Base-by-base conservation (phyloP, 1,139 yeast species). In the Entelexis sorbosivorans region DNA sequence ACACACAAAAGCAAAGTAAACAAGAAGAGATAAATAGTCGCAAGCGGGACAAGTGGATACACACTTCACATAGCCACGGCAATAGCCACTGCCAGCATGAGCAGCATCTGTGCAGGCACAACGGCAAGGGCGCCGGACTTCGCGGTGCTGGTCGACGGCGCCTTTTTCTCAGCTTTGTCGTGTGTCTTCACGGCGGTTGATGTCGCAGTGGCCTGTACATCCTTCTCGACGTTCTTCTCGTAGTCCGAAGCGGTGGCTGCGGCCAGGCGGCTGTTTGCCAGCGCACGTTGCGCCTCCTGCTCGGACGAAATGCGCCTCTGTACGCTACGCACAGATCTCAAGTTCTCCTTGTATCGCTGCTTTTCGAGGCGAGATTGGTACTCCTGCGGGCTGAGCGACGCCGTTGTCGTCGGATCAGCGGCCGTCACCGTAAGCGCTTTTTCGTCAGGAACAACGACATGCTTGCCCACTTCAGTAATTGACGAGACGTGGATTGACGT, bases 301-400 rank as follows among this genome's bases (percentile, higher is more conserved):
- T 44, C 51, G 1, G 36, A 17, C 1, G 57, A 50, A 6, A 32
- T 32, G 7, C 53, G 40, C 9, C 50, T 52, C 9, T 52, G 51
- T 16, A 47, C 49, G 36, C 53, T 44, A 4, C 59, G 58, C 24
- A 56, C 53, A 2, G 58, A 51, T 17, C 51, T 47, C 10, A 56
- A 46, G 31, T 56, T 56, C 34, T 46, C 55, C 39, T 53, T 52
- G 32, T 49, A 42, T 7, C 56, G 50, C 36, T 40, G 43, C 38
- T 36, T 40, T 50, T 47, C 52, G 3, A 47, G 47, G 13, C 51
- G 46, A n/a, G 52, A 46, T 32, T 49, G 47, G 39, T 56, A 53
- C 44, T 56, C 59, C 13, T 52, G 52, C 4, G 56, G 56, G 28
- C 55, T 51, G n/a, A 55, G 43, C 10, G 55, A 48, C 22, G 46